Evolutionary conservation across 2,329 filamentous ascomycete genomes (phyloP), one percentile per base, ranked within the genome.

Genomic region (Paecilomyces sp.): DNA sequence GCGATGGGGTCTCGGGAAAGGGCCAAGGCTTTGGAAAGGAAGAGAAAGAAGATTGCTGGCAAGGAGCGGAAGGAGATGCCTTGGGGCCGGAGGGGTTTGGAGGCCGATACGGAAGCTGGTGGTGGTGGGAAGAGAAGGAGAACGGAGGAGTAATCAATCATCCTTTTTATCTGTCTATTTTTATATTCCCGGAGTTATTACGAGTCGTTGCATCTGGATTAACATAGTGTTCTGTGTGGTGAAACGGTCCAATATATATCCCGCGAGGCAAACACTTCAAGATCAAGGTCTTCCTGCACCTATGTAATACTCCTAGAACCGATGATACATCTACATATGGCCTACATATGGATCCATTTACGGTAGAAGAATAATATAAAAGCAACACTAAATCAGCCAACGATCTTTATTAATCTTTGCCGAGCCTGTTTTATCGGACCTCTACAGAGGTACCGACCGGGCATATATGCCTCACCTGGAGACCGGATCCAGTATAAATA

Each of bases 1-100:
- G 84, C 85, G 61, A 89, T 97, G 88, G 94, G 90, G 76, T 88
- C 89, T 71, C 88, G 87, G 73, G 88, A 97, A 76, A 84, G 92
- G 61, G 89, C 95, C 63, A 89, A 87, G 78, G 86, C 88, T 13
- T 90, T 97, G 68, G 91, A 95, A 81, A 83, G 90, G 72, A 87
- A 89, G 78, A 81, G 91, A 75, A 97, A 96, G 87, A 97, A 96
- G 87, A 80, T 91, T 57, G 86, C 90, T 0, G 81, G 85, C 9
- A 93, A 89, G 80, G 94, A 97, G 82, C 89, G 89, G 79, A 95
- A 86, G 78, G 83, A 86, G 63, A 79, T 92, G 82, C 86, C 86
- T 0, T 75, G 77, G 70, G 78, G 76, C 56, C 77, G 84, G 63
- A 78, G 84, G 62, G 74, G 71, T 11, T 63, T 70, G 28, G 74